These are phyloP conservation scores for Cryptococcus wingfieldii DNA, from an alignment of 1,284 basidiomycete genomes.

Conservation along the genomic window DNA sequence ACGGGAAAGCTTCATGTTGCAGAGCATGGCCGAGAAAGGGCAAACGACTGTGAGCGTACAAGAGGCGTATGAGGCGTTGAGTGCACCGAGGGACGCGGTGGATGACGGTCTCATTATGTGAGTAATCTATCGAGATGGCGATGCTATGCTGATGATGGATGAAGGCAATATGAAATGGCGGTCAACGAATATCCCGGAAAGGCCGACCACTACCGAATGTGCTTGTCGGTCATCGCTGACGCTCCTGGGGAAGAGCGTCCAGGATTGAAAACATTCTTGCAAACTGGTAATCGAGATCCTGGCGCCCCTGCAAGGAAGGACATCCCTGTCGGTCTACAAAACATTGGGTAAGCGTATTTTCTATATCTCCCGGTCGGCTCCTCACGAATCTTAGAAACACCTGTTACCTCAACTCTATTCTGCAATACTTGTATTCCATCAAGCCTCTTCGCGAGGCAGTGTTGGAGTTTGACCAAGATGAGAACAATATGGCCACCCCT, in stretches of 20 bases:
- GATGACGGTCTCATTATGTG: conserved; percentile 43
- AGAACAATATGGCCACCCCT: neutral
- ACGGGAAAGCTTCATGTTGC: conserved; percentile 22
- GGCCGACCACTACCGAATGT: conserved; percentile 39
- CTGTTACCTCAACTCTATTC: conserved; percentile 47
- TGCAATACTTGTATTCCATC: conserved; percentile 47
- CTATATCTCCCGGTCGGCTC: neutral
- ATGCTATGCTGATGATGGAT: neutral
- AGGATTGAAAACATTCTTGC: conserved; percentile 29
- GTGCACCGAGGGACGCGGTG: conserved; percentile 30
- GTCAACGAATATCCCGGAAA: conserved; percentile 37
- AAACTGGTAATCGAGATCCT: conserved; percentile 26
- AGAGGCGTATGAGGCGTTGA: conserved; percentile 41
- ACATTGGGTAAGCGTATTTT: conserved; percentile 41
- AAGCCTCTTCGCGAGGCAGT: conserved; percentile 45
- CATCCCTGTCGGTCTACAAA: conserved; percentile 46
- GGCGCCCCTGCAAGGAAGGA: conserved; percentile 32
- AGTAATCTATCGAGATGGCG: conserved; percentile 3
- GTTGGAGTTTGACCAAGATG: conserved; percentile 30
- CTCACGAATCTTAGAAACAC: conserved; percentile 33
- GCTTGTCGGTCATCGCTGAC: conserved; percentile 38
- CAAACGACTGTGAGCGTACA: conserved; percentile 32
- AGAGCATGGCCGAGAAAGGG: conserved; percentile 23
- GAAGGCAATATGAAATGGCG: conserved; percentile 44
- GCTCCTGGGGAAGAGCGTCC: conserved; percentile 38